Base-by-base conservation (phyloP, 768 basidiomycete species). In the Postia placenta region DNA sequence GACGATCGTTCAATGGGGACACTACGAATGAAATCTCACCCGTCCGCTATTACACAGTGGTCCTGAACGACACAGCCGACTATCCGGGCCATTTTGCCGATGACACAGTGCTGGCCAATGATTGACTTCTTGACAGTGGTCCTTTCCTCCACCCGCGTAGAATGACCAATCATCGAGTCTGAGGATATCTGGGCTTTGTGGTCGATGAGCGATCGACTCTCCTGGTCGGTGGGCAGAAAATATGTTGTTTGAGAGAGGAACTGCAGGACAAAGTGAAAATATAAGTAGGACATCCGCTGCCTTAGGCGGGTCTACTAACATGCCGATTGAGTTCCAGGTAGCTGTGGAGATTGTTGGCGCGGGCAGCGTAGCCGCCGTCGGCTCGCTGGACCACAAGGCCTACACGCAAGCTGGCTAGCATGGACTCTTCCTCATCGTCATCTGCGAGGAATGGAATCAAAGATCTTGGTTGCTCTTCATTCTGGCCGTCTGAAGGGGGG, bases 11-110 rank as follows among this genome's bases (percentile, higher is more conserved):
- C 40, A 40, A 49, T 26, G 37, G 22, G 49, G 5, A 26, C 20
- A n/a, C 11, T 3, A 17, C 30, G 45, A 50, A 7, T 14, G 17
- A 38, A 15, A 5, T 61, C 80, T 60, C 54, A 92, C 93, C 92
- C 91, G 50, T 95, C 92, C 37, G 79, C 87, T 11, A 97, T 69
- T 3, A 88, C 76, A 57, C 92, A 94, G 59, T 95, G 92, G 60
- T 96, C 94, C 55, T 93, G 74, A 20, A 97, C 63, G 5, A 95
- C 78, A 56, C 87, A 93, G 11, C 88, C 87, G 2, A 73, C 74
- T 41, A 97, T 81, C 64, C 82, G 89, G n/a, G 78, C 86, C 74
- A 85, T 85, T 63, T 73, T 67, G 22, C 79, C 78, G 25, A 80
- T 69, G 25, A 79, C 65, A 20, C 68, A 72, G 55, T 75, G 74